Evolutionary conservation across 192 early-diverging fungal species (phyloP).

Genomic region (Phlyctochytrium planicorne): DNA sequence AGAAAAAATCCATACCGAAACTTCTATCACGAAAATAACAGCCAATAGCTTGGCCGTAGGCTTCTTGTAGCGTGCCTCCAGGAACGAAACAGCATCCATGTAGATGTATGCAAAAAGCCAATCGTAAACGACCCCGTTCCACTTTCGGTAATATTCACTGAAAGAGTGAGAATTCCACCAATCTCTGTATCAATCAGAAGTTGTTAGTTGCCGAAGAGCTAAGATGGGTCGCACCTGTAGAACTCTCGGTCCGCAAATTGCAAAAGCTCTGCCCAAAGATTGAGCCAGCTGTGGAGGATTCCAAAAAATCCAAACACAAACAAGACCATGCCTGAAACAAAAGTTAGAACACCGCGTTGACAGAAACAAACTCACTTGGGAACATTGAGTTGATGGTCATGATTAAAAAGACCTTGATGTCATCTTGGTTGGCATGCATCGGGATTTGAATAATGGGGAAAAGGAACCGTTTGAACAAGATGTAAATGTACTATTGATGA

Average conservation of each 20-base stretch:
- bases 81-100: slow-evolving; percentile 6
- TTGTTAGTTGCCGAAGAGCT: too few relatives aligned
- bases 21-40: background rate
- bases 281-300: background rate
- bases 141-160: slow-evolving; percentile 8
- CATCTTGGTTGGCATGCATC: slow-evolving; percentile 5
- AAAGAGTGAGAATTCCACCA: slow-evolving; percentile 10
- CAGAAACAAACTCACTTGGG: background rate
- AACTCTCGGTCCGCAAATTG: slow-evolving; percentile 12
- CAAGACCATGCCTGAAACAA: background rate
- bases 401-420: background rate
- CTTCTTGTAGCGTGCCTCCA: background rate
- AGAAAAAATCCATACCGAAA: background rate
- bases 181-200: too few relatives aligned
- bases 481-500: background rate
- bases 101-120: slow-evolving; percentile 5
- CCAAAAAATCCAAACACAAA: background rate
- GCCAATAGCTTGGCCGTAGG: background rate
- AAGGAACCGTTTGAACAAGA: background rate
- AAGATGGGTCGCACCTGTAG: background rate
- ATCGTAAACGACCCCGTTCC: slow-evolving; percentile 16
- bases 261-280: background rate
- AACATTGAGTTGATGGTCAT: slow-evolving; percentile 6
- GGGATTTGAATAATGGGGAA: background rate
- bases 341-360: background rate